phyloP scores from a whole-genome alignment of 148 eudicot species.

The Silene uniflora region DNA sequence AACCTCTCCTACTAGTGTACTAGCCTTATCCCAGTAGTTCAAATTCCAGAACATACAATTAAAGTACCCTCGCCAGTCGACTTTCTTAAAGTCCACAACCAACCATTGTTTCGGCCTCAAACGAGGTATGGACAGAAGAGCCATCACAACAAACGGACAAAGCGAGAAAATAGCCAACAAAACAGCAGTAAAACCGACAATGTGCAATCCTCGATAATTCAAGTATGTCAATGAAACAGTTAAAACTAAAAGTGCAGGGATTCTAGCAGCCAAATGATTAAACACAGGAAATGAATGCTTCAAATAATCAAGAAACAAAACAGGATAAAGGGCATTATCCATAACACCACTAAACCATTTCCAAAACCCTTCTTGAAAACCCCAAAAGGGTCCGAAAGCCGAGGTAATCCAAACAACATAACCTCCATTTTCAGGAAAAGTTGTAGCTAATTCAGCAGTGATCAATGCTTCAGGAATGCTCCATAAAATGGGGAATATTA shows the following conservation, averaged over 20 bases:
- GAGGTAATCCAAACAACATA: constrained; percentile 71
- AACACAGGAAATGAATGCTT: constrained; percentile 57
- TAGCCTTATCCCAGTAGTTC: constrained; percentile 88
- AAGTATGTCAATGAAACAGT: constrained; percentile 59
- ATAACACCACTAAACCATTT: constrained; percentile 84
- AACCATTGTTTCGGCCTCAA: constrained; percentile 52
- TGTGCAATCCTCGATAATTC: constrained; percentile 63
- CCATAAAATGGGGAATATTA: constrained; percentile 74
- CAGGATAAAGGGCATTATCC: constrained; percentile 81
- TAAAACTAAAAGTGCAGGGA: constrained; percentile 54
- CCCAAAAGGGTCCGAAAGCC: constrained; percentile 86
- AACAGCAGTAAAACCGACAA: constrained; percentile 69
- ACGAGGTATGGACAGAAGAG: constrained; percentile 46
- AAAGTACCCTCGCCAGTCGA: constrained; percentile 67
- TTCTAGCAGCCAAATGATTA: constrained; percentile 33
- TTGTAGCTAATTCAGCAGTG: constrained; percentile 71
- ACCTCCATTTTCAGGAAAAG: constrained; percentile 75
- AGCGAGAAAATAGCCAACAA: constrained; percentile 58
- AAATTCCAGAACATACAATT: constrained; percentile 85
- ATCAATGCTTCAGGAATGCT: constrained; percentile 77
- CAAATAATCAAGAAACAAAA: constrained; percentile 65
- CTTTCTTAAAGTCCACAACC: constrained; percentile 39
- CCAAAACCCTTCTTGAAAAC: constrained; percentile 75
- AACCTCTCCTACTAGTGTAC: constrained; percentile 79
- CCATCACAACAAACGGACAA: constrained; percentile 60